These are phyloP conservation scores for Crithidia acanthocephali DNA, from an alignment of 208 protist species.

Conservation along the genomic window DNA sequence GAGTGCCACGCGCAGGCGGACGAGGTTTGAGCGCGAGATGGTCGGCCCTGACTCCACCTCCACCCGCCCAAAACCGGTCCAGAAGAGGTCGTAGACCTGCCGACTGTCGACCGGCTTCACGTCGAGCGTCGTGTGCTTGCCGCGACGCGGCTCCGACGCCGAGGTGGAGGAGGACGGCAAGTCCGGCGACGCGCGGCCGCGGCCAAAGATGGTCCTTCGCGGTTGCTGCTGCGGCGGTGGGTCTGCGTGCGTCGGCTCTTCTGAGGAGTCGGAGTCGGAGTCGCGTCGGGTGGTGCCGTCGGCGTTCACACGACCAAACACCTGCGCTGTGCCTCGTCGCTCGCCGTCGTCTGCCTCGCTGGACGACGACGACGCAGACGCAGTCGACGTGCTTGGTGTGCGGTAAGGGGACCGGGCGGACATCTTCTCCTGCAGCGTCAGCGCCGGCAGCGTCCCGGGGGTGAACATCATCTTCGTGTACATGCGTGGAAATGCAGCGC, in stretches of 20 bases:
- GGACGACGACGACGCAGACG: background rate
- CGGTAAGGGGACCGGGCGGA: conserved; percentile 24
- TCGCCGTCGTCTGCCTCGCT: background rate
- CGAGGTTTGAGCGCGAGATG: conserved; percentile 47
- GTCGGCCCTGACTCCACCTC: conserved; percentile 73
- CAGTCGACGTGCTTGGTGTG: conserved; percentile 3
- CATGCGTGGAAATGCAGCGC: conserved; percentile 53
- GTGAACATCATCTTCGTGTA: conserved; percentile 71
- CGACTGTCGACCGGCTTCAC: conserved; percentile 21
- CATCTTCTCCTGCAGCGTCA: conserved; percentile 47
- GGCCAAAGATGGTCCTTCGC: too few relatives aligned
- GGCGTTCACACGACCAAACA: background rate
- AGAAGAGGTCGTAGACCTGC: conserved; percentile 53
- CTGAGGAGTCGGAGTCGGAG: conserved; percentile 17
- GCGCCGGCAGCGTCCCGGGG: conserved; percentile 43
- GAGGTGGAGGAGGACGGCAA: background rate
- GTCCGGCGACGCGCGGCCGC: background rate
- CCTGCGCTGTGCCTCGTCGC: background rate
- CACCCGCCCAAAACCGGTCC: conserved; percentile 71
- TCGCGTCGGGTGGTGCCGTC: background rate
- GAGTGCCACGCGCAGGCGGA: conserved; percentile 42
- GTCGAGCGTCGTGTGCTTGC: conserved; percentile 5
- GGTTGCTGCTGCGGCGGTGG: background rate
- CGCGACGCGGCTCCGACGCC: background rate
- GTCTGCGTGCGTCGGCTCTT: background rate